phyloP scores from a whole-genome alignment of 208 protist genomes.

The Trypanosoma boissoni region DNA sequence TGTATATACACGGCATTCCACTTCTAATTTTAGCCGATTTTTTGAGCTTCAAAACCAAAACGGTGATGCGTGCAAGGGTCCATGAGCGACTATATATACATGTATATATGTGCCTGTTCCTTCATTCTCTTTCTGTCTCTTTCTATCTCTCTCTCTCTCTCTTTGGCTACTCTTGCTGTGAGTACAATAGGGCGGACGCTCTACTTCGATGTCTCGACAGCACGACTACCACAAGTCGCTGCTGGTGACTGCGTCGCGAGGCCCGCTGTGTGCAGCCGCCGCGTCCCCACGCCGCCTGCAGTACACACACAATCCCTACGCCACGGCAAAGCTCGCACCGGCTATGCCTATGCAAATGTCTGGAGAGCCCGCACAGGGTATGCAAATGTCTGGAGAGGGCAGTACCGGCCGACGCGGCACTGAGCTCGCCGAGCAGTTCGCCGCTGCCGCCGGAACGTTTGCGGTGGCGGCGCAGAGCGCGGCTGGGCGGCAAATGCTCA shows the following conservation, averaged over 20 bases:
- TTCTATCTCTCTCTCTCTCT: slow-evolving; percentile 9
- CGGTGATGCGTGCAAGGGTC: no score
- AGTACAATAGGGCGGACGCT: not conserved
- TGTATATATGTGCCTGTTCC: not conserved
- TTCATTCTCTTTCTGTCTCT: not conserved
- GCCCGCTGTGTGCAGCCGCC: slow-evolving; percentile 16
- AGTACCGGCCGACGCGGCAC: no score
- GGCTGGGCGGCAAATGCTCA: slow-evolving; percentile 51
- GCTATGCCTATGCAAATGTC: no score
- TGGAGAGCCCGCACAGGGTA: not conserved
- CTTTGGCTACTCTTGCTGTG: not conserved
- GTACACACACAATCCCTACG: slow-evolving; percentile 82
- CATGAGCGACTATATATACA: no score
- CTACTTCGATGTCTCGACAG: not conserved
- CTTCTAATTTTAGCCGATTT: no score
- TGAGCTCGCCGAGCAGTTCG: slow-evolving; percentile 42
- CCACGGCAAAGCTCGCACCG: slow-evolving; percentile 28
- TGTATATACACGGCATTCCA: no score
- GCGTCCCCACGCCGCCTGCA: not conserved
- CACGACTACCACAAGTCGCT: slow-evolving; percentile 49
- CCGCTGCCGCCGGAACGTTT: slow-evolving; percentile 41
- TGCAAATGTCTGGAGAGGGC: no score
- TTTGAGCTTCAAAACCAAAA: no score
- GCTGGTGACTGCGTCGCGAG: slow-evolving; percentile 49
- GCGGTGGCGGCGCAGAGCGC: slow-evolving; percentile 42